Percentiles rank a stretch among this genome's conserved stretches.
These are phyloP conservation scores for Saururus chinensis DNA, from an alignment of 164 flowering plant genomes.

Conservation along the genomic window DNA sequence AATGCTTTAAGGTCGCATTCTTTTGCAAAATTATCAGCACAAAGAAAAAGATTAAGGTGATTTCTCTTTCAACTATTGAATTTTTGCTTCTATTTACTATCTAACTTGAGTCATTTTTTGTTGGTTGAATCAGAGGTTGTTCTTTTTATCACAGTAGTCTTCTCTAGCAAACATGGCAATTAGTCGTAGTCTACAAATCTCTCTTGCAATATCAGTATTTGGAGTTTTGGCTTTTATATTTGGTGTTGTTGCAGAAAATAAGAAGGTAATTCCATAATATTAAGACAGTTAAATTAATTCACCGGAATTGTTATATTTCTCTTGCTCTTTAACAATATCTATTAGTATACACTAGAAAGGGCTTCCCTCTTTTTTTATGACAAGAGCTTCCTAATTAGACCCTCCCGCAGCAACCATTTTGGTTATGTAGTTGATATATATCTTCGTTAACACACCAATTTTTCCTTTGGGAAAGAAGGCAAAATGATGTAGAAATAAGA, in stretches of 20 bases:
- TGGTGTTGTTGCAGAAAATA: constrained; percentile 62
- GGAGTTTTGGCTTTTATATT: constrained; percentile 41
- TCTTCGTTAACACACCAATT: not conserved
- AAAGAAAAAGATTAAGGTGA: too few relatives aligned
- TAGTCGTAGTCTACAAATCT: constrained; percentile 18
- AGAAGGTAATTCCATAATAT: constrained; percentile 31
- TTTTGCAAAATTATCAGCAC: too few relatives aligned
- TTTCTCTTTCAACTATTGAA: too few relatives aligned
- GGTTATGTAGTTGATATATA: not conserved
- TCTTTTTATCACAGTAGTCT: too few relatives aligned
- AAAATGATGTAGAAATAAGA: too few relatives aligned
- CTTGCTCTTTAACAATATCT: not conserved
- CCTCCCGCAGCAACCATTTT: too few relatives aligned
- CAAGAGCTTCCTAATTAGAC: not conserved
- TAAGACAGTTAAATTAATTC: not conserved
- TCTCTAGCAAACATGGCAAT: constrained; percentile 13
- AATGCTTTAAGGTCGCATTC: too few relatives aligned
- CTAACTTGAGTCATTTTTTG: too few relatives aligned
- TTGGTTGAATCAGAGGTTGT: too few relatives aligned
- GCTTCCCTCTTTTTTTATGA: too few relatives aligned
- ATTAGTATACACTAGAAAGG: not conserved
- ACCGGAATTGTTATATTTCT: not conserved
- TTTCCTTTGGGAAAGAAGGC: not conserved
- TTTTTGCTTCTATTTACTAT: too few relatives aligned
- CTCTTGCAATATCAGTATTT: constrained; percentile 24